Percentiles rank a stretch among this genome's conserved stretches.
Conservation (phyloP, 352 stramenopile genomes). For the Globisporangium yorkense region DNA sequence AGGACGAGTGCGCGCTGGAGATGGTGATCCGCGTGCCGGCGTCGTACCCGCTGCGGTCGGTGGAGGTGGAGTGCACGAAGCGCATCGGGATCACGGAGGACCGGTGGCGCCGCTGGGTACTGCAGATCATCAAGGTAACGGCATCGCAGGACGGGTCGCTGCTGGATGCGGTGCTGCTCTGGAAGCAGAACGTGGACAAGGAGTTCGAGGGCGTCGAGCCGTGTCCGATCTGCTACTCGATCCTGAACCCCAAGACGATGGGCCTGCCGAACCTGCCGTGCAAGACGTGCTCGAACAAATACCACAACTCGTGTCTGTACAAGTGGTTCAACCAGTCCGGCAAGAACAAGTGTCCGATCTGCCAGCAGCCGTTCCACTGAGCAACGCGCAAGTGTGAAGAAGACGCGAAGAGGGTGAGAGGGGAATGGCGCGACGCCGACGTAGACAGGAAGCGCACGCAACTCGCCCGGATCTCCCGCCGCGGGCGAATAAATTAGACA, state of each 20-base stretch:
- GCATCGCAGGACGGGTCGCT: conserved; percentile 87
- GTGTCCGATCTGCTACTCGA: conserved; percentile 91
- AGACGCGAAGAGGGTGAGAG: no score
- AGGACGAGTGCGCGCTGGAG: conserved; percentile 89
- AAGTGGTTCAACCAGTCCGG: conserved; percentile 93
- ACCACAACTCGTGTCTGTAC: conserved; percentile 92
- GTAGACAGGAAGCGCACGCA: background rate
- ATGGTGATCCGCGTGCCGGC: conserved; percentile 87
- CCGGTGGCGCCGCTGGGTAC: conserved; percentile 89
- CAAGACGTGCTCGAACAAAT: conserved; percentile 92
- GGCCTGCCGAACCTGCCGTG: conserved; percentile 81
- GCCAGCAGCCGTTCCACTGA: conserved; percentile 86
- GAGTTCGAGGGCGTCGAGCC: conserved; percentile 91
- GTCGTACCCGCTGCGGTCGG: conserved; percentile 86
- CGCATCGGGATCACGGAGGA: conserved; percentile 89
- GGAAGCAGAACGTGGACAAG: conserved; percentile 91
- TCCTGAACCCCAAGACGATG: conserved; percentile 90
- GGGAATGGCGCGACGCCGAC: no score
- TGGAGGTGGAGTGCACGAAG: conserved; percentile 89
- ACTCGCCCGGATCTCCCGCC: no score
- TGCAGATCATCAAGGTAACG: conserved; percentile 91
- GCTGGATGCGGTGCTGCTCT: conserved; percentile 88
- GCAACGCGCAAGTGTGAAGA: background rate
- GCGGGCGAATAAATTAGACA: conserved; percentile 5
- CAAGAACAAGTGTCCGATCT: conserved; percentile 93